Base-by-base conservation (phyloP, 441 rosid genomes). In the Eutrema salsugineum region DNA sequence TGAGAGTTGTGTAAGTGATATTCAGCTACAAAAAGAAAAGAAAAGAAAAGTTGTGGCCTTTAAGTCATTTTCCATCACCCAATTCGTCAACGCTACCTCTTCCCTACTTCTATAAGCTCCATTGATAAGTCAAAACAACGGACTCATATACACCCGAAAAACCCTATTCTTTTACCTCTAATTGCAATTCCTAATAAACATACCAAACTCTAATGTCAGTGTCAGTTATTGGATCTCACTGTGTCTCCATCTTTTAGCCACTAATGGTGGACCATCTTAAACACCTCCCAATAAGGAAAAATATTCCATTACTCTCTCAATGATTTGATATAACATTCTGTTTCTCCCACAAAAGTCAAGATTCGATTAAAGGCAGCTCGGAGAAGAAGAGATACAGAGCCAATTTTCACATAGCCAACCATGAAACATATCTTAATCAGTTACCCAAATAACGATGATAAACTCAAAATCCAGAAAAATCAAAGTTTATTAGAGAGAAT, bases 181-280 rank as follows among this genome's bases (percentile, higher is more conserved):
- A 66, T 32, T 43, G 22, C 11, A 66, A 10, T 38, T 8, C 58
- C 35, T n/a, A 50, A 66, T 17, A 66, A 49, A 58, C 66, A 65
- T 16, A 58, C 22, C 68, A 65, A 65, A 58, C 60, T 70, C n/a
- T 33, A 49, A 33, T 57, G 79, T 76, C 79, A 56, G 9, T 70
- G 68, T 76, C 80, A 71, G 68, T 50, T 77, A 77, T 50, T 77
- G 80, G 72, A 65, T 50, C 76, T 27, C 33, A 77, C 80, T 71
- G 80, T 77, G 4, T 71, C 38, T 68, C 1, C 63, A 42, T 64
- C 66, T 58, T 76, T 38, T 70, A 62, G 63, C 22, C 54, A 76
- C 62, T 76, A 72, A 71, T 70, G 80, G 80, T 77, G 80, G 80
- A 71, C 80, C 80, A 64, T 40, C 75, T 70, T 59, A 43, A 70